Evolutionary conservation across 1,284 basidiomycete genomes (phyloP).

Genomic region (Leccinum insigne): DNA sequence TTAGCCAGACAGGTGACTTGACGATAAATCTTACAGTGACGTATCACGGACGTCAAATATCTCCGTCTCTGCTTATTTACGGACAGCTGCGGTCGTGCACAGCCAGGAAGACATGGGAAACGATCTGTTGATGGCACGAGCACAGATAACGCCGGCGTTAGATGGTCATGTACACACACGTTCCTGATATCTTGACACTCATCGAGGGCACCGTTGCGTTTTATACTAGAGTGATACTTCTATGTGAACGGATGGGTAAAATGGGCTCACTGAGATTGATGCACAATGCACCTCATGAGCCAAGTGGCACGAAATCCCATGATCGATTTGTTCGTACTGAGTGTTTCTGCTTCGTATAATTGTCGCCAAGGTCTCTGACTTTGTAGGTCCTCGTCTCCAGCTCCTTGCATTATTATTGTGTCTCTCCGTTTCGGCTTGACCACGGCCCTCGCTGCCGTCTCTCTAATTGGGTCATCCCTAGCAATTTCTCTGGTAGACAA

Average conservation of each 20-base stretch:
- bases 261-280: background rate
- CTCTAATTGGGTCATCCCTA: background rate
- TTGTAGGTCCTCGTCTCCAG: background rate
- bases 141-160: constrained; percentile 89
- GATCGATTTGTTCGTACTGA: background rate
- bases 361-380: background rate
- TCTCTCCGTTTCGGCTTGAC: background rate
- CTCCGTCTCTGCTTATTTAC: constrained; percentile 85
- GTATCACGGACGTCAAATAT: constrained; percentile 92
- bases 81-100: constrained; percentile 53
- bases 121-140: constrained; percentile 87
- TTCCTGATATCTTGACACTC: background rate
- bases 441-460: constrained; percentile 1
- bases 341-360: background rate
- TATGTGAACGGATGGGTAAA: background rate
- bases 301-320: background rate
- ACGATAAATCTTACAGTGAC: constrained; percentile 49
- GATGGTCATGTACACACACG: constrained; percentile 62
- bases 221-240: constrained; percentile 1
- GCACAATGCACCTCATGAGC: background rate
- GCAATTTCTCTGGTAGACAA: constrained; percentile 12
- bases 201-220: background rate
- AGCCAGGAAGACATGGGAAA: constrained; percentile 74
- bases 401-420: constrained; percentile 2
- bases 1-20: background rate